Base-by-base conservation (phyloP, 495 filamentous ascomycete species). In the Bacidia rubella region DNA sequence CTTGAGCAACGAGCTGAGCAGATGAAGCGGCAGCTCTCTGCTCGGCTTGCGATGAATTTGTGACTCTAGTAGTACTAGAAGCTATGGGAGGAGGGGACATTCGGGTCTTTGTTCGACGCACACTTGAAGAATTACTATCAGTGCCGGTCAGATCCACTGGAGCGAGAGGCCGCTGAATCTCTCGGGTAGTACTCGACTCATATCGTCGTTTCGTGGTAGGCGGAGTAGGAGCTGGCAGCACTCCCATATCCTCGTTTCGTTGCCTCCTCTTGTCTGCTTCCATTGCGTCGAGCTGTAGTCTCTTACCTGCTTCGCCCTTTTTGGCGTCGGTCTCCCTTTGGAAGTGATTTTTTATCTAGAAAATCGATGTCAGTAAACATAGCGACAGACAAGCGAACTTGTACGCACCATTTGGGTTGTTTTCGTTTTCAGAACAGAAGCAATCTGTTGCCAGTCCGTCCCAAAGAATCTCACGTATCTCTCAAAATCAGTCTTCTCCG, bases 271-370 rank as follows among this genome's bases (percentile, higher is more conserved):
- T 68, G 60, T 96, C 86, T 2, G 88, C 85, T 24, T 80, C 77
- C 4, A 71, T 66, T 2, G 86, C 81, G 27, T 83, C 75, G 11
- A 77, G 67, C 51, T 86, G 81, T 61, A 86, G 82, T 19, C 88
- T 83, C 35, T 48, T 53, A n/a, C 54, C 54, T 3, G 70, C 71
- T 53, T 80, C 79, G 2, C 79, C 80, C 25, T 68, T 71, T 42
- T 50, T 50, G 12, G 47, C n/a, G 38, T 93, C 86, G 25, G 87
- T 75, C 56, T 85, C 78, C 2, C 90, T 78, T 41, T 82, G 78
- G 55, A 82, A 95, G 64, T 90, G 89, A 61, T 97, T 97, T 66
- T 92, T 93, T 40, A 97, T 86, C 88, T 95, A 53, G 62, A 58
- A 53, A 47, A 52, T 24, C 27, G 24, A 19, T 49, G 54, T 45